These are phyloP conservation scores for Cruciata laevipes DNA, from an alignment of 257 asterid species.

Conservation along the genomic window DNA sequence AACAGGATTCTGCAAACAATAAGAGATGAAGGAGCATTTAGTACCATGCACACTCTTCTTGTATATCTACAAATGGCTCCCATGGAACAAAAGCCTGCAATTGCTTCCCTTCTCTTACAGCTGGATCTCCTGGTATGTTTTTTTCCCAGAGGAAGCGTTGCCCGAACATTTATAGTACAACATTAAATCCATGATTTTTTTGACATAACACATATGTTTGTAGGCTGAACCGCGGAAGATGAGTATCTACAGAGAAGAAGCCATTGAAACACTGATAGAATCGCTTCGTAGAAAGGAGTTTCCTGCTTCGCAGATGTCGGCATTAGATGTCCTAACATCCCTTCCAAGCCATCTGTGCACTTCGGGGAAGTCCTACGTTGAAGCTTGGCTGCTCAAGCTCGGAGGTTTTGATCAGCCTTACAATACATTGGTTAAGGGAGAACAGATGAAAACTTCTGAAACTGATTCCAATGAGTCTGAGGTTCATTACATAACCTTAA, in stretches of 20 bases:
- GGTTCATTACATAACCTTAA: conserved; percentile 25
- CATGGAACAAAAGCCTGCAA: conserved; percentile 67
- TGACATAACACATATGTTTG: background rate
- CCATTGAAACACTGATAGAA: conserved; percentile 63
- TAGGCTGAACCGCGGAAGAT: conserved; percentile 65
- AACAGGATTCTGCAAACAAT: conserved; percentile 59
- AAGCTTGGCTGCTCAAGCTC: conserved; percentile 52
- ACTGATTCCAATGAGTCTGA: conserved; percentile 28
- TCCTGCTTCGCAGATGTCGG: conserved; percentile 56
- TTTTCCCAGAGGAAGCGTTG: background rate
- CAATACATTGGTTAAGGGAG: conserved; percentile 31
- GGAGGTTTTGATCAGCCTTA: conserved; percentile 59
- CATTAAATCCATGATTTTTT: background rate
- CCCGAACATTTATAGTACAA: no score
- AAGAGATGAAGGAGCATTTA: conserved; percentile 75
- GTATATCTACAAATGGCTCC: conserved; percentile 76
- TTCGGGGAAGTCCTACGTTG: conserved; percentile 46
- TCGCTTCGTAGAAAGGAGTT: conserved; percentile 59
- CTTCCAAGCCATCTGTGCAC: conserved; percentile 47
- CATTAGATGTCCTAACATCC: conserved; percentile 50
- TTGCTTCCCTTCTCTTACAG: conserved; percentile 77
- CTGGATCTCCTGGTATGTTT: conserved; percentile 67
- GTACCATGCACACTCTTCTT: conserved; percentile 70
- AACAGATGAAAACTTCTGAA: conserved; percentile 25
- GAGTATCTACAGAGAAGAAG: conserved; percentile 88